A percentile compares a stretch with the other conserved stretches of the same genome.
Conservation (phyloP, 192 early-diverging fungal species). For the Linnemannia zychae region DNA sequence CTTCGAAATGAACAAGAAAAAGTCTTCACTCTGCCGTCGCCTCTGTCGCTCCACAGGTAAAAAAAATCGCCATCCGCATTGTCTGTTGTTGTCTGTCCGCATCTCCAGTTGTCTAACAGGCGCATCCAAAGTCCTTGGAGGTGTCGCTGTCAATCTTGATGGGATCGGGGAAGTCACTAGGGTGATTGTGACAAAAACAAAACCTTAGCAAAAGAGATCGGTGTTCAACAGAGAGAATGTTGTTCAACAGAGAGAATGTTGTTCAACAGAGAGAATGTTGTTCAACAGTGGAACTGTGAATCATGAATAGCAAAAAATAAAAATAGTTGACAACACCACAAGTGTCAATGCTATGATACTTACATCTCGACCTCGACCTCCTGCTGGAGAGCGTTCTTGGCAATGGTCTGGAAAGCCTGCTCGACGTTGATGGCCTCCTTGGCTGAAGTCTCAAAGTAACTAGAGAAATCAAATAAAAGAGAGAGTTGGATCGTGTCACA, state of each 20-base stretch:
- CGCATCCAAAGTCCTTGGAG: constrained; percentile 72
- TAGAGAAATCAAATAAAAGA: constrained; percentile 2
- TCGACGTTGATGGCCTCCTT: constrained; percentile 99
- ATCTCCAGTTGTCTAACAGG: constrained; percentile 65
- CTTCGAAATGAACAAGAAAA: constrained; percentile 7
- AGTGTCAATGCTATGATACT: neutral
- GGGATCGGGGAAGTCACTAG: constrained; percentile 89
- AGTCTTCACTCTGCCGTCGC: neutral
- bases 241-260: too few relatives aligned
- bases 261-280: neutral
- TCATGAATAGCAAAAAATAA: neutral
- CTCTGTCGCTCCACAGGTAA: neutral
- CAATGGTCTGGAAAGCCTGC: constrained; percentile 96
- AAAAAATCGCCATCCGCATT: neutral
- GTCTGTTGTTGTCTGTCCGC: neutral
- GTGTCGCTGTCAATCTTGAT: constrained; percentile 89
- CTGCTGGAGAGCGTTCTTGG: constrained; percentile 94
- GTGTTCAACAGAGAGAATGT: too few relatives aligned
- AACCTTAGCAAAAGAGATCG: neutral
- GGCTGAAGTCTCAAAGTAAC: constrained; percentile 98
- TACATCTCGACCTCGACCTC: constrained; percentile 92
- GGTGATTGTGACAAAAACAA: constrained; percentile 5
- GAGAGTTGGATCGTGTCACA: neutral
- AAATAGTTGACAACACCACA: neutral
- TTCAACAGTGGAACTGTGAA: neutral